Percentiles rank a stretch among this genome's conserved stretches.
Evolutionary conservation across 2,329 filamentous ascomycete species (phyloP).

Genomic region (Clathrospora elynae): DNA sequence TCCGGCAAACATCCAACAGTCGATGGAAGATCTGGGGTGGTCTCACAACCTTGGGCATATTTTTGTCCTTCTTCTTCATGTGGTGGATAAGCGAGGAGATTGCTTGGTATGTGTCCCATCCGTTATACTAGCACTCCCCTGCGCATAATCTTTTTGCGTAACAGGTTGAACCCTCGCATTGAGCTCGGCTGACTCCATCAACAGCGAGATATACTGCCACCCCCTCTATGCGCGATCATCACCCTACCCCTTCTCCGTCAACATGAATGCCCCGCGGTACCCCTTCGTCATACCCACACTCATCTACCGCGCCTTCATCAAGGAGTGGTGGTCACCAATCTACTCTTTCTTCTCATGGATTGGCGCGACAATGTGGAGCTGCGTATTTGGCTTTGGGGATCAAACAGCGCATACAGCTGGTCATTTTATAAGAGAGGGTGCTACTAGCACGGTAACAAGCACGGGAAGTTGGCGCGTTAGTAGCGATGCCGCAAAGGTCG

Average conservation of each 20-base stretch:
- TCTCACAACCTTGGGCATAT: constrained; percentile 49
- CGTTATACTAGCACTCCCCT: constrained; percentile 2
- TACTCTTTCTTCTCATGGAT: constrained; percentile 28
- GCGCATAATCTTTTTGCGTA: too few species aligned
- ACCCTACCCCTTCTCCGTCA: constrained; percentile 55
- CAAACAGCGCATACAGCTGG: too few species aligned
- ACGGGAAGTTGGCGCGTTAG: constrained; percentile 13
- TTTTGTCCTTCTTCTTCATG: constrained; percentile 48
- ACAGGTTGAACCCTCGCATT: too few species aligned
- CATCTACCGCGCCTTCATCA: constrained; percentile 51
- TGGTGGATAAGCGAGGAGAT: constrained; percentile 58
- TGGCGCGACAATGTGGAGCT: constrained; percentile 12
- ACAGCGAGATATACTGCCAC: constrained; percentile 57
- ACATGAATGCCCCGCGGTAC: constrained; percentile 58
- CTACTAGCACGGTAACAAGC: constrained; percentile 9
- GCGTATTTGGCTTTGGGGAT: constrained; percentile 14
- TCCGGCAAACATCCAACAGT: constrained; percentile 14
- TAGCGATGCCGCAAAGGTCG: constrained; percentile 7
- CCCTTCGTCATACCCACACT: constrained; percentile 63
- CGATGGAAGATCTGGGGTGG: constrained; percentile 31
- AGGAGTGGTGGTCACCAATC: constrained; percentile 43
- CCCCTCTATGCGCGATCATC: constrained; percentile 56
- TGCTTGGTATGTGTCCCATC: constrained; percentile 48
- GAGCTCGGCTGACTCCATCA: too few species aligned
- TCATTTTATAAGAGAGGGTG: too few species aligned